Conservation (phyloP, 305 asterid species). For the Solanum hybrid region DNA sequence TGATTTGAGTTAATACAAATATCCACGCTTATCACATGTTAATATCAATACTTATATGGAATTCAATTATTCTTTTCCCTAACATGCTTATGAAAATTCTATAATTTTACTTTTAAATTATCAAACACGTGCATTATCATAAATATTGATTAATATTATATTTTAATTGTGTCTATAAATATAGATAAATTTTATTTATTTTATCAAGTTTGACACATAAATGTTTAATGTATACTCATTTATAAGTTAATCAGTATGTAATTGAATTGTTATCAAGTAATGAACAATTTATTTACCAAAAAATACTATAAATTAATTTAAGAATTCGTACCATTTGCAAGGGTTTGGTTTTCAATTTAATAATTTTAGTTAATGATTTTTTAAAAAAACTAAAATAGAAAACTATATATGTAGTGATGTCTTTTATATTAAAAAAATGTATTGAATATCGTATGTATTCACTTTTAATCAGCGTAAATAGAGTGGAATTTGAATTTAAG, state of each 20-base stretch:
- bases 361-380: neutral
- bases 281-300: neutral
- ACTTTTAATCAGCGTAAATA: neutral
- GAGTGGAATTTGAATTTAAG: too few relatives aligned
- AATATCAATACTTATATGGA: neutral
- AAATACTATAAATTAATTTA: neutral
- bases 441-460: neutral
- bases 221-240: neutral
- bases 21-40: neutral
- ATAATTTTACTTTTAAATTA: neutral
- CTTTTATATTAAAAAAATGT: neutral
- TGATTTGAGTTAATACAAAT: neutral
- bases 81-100: neutral
- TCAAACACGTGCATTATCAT: neutral
- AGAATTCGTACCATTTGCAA: neutral
- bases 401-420: neutral
- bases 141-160: neutral
- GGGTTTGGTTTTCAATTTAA: neutral
- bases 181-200: neutral
- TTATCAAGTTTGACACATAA: neutral
- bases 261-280: neutral
- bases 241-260: neutral
- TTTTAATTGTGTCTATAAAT: neutral
- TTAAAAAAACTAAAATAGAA: neutral
- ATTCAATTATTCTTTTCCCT: neutral